A percentile compares a stretch with the other conserved stretches of the same genome.
phyloP scores from a whole-genome alignment of 140 eudicot genomes.

The Bidens hawaiensis region DNA sequence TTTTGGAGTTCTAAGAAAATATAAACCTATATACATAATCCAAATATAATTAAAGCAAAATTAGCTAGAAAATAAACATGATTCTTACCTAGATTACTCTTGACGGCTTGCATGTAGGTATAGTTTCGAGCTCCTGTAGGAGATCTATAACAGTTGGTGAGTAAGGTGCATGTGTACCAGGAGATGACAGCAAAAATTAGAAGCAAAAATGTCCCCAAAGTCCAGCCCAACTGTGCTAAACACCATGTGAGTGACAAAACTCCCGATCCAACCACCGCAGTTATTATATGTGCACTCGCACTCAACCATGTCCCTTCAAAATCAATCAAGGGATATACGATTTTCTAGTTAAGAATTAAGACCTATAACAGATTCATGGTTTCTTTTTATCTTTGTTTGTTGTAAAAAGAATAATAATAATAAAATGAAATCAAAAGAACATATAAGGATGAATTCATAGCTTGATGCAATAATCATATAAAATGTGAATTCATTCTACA shows the following conservation, averaged over 20 bases:
- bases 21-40: no score
- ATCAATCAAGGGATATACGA: neutral
- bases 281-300: slow-evolving; percentile 73
- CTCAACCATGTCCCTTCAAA: slow-evolving; percentile 54
- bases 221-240: slow-evolving; percentile 72
- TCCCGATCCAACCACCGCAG: slow-evolving; percentile 82
- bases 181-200: slow-evolving; percentile 47
- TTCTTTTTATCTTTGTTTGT: no score
- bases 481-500: no score
- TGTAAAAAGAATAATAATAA: no score
- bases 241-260: slow-evolving; percentile 76
- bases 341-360: no score
- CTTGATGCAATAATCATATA: no score
- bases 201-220: slow-evolving; percentile 39
- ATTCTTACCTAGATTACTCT: slow-evolving; percentile 12
- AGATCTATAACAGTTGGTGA: slow-evolving; percentile 60
- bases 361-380: no score
- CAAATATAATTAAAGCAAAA: neutral
- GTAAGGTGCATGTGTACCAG: slow-evolving; percentile 36
- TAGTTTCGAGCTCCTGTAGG: slow-evolving; percentile 54
- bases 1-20: no score
- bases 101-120: slow-evolving; percentile 54
- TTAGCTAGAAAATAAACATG: neutral
- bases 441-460: no score
- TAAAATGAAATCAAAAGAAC: no score